Base-by-base conservation (phyloP, 139 green algal genomes). In the Ostreobium quekettii region DNA sequence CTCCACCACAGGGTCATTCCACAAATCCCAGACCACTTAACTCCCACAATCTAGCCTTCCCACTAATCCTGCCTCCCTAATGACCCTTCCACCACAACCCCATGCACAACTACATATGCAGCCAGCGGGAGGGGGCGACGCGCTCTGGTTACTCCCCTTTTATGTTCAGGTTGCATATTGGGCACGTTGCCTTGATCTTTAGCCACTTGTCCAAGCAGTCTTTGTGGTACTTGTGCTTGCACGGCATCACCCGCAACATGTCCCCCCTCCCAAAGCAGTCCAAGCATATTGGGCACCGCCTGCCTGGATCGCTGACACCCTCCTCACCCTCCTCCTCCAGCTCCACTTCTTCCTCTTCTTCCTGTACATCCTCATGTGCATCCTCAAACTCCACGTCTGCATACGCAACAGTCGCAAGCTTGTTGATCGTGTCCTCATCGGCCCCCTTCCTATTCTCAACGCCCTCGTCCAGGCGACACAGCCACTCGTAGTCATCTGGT, bases 401-500 rank as follows among this genome's bases (percentile, higher is more conserved):
- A n/a, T n/a, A n/a, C n/a, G n/a, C n/a, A n/a, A n/a, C n/a, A n/a
- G n/a, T n/a, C n/a, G n/a, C n/a, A 33, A 86, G 66, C 4, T 67
- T 32, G 30, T 82, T 68, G 4, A 88, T 82, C 24, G 48, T 61
- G 1, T 69, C 36, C 2, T 75, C 49, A 3, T 64, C 47, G 6
- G 82, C 82, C 26, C 72, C 74, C 59, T 83, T 87, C 57, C 78
- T 68, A 46, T 80, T 87, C 73, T 87, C 81, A 15, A 89, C 80
- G 0, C 22, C 60, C 28, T 86, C 80, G 64, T 91, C 85, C 65
- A 91, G 66, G 29, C 71, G 66, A 22, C 74, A 80, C 59, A 91
- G 76, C 73, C 68, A 19, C 61, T 90, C 83, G 47, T 90, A 91
- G 64, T 87, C 83, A 30, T 85, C 83, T 31, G 71, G 37, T 2